phyloP scores from a whole-genome alignment of 2,329 filamentous ascomycete genomes.

The Mollisia scopiformis region DNA sequence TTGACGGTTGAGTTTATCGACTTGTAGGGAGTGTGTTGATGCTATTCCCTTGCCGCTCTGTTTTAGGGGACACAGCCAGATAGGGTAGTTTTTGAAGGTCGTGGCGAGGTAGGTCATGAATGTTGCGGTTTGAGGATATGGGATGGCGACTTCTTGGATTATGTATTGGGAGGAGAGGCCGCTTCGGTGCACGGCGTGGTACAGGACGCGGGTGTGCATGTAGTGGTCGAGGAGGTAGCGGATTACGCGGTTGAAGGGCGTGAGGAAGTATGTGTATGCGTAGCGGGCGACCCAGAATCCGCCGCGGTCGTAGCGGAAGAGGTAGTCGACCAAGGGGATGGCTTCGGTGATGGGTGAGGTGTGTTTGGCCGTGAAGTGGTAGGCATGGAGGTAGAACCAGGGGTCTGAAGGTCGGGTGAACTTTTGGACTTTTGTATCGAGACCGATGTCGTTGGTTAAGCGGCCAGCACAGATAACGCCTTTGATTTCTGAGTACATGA shows the following conservation, averaged over 20 bases:
- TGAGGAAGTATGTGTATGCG: slow-evolving; percentile 60
- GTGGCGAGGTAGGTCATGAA: slow-evolving; percentile 54
- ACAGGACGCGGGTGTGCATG: slow-evolving; percentile 63
- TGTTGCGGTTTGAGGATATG: slow-evolving; percentile 48
- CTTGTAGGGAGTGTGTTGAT: slow-evolving; percentile 22
- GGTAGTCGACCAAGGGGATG: slow-evolving; percentile 53
- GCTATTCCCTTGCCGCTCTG: slow-evolving; percentile 29
- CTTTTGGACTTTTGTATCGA: slow-evolving; percentile 36
- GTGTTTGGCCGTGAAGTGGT: slow-evolving; percentile 30
- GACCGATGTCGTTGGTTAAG: slow-evolving; percentile 42
- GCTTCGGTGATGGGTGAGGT: slow-evolving; percentile 39
- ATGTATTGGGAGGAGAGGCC: slow-evolving; percentile 58
- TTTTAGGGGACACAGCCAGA: slow-evolving; percentile 60
- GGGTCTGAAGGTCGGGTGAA: slow-evolving; percentile 59
- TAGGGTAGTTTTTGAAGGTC: slow-evolving; percentile 35
- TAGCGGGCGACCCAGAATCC: slow-evolving; percentile 69
- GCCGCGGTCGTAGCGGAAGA: slow-evolving; percentile 66
- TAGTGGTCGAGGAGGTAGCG: slow-evolving; percentile 61
- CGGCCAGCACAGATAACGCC: slow-evolving; percentile 57
- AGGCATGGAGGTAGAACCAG: slow-evolving; percentile 67
- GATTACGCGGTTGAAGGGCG: slow-evolving; percentile 61
- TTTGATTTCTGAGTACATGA: slow-evolving; percentile 47
- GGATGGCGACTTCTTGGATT: slow-evolving; percentile 65
- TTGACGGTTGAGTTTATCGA: slow-evolving; percentile 19
- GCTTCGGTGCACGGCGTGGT: slow-evolving; percentile 61